Evolutionary conservation across 2,329 filamentous ascomycete species (phyloP), one percentile per base, ranked within the genome.

Genomic region (Talaromyces pinophilus): DNA sequence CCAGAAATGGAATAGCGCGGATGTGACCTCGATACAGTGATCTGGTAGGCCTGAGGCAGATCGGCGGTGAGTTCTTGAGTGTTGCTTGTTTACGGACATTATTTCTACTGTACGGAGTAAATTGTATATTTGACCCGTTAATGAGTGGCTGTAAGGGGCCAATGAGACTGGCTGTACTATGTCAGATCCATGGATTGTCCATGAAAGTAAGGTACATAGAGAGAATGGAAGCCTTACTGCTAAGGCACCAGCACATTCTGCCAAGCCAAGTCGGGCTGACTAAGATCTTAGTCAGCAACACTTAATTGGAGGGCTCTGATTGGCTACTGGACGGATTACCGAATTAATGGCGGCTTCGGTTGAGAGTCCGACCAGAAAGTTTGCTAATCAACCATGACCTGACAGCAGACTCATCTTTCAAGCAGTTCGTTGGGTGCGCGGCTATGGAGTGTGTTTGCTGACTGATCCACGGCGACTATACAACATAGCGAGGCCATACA

Each of bases 241-340:
- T 50, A 19, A 55, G 52, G 52, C 30, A 55, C 33, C 17, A 54
- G 33, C 25, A 46, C 5, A 19, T 28, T 30, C 44, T 10, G 59
- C 59, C 59, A 48, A 61, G 59, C 25, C 35, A 54, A 33, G 50
- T 17, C 15, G 1, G 15, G 8, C 17, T 61, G 44, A 61, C 46
- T 65, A 22, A 28, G 30, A 25, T 59, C 48, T 65, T 55, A 65
- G 64, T 65, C 59, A 65, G 28, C 57, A 6, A 40, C 2, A 2
- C 28, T 33, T 11, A 22, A 30, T 33, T 54, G 15, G 5, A 3
- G 8, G 3, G 11, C 40, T 42, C 6, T 63, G 35, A 63, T 63
- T 63, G 61, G 61, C 48, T 19, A 33, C 19, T 33, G 2, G 22
- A 48, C 61, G 30, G 52, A 25, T 15, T 22, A 22, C 30, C 54